Percentiles rank a stretch among this genome's conserved stretches.
Conservation (phyloP, 306 rosid species). For the Quercus bicolor region DNA sequence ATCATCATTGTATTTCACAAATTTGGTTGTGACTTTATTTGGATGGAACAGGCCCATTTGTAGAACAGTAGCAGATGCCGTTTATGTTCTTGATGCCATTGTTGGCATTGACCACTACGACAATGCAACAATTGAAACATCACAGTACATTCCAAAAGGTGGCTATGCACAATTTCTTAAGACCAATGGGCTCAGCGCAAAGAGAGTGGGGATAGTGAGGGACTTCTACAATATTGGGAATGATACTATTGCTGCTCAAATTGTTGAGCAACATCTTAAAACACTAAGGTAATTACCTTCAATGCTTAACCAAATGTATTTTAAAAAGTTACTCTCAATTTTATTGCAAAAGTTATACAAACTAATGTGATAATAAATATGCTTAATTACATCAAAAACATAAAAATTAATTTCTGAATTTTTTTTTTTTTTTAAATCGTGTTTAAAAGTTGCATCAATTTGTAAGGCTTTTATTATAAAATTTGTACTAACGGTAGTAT, state of each 20-base stretch:
- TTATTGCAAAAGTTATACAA: too few relatives aligned
- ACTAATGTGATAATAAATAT: too few relatives aligned
- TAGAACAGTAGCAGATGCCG: constrained; percentile 68
- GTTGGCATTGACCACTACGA: constrained; percentile 42
- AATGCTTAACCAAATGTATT: neutral
- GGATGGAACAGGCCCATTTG: constrained; percentile 48
- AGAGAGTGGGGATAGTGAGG: constrained; percentile 59
- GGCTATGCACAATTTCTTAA: constrained; percentile 59
- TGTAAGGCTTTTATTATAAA: too few relatives aligned
- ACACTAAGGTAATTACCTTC: constrained; percentile 51
- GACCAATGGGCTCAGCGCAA: constrained; percentile 45
- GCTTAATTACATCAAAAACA: too few relatives aligned
- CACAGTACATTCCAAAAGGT: constrained; percentile 47
- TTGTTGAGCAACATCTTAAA: constrained; percentile 32
- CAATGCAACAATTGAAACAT: constrained; percentile 39
- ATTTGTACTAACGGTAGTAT: too few relatives aligned
- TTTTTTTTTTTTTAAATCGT: too few relatives aligned
- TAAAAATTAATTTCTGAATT: too few relatives aligned
- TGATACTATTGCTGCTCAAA: constrained; percentile 9
- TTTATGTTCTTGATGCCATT: constrained; percentile 55
- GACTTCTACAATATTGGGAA: constrained; percentile 19
- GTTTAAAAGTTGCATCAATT: too few relatives aligned
- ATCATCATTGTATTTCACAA: too few relatives aligned
- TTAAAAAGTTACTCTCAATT: neutral
- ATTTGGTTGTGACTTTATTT: neutral